These are phyloP conservation scores for Saturnispora hagleri DNA, from an alignment of 805 yeast species.

Conservation along the genomic window DNA sequence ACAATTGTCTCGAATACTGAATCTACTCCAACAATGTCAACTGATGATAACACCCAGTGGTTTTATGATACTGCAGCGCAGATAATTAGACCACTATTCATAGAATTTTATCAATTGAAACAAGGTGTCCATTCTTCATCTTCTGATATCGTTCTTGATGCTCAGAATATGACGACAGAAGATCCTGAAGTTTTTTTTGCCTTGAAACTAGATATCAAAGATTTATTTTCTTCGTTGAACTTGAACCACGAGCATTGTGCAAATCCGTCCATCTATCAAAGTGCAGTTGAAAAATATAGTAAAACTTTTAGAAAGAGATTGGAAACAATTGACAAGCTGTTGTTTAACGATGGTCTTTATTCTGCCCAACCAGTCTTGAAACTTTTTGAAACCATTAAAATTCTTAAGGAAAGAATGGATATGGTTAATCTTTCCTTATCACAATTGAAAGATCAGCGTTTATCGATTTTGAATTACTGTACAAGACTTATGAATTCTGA, in stretches of 20 bases:
- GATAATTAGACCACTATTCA: constrained; percentile 35
- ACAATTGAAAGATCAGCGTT: constrained; percentile 62
- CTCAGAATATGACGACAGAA: constrained; percentile 58
- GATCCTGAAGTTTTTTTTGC: constrained; percentile 63
- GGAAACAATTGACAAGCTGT: constrained; percentile 25
- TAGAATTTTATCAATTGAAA: constrained; percentile 69
- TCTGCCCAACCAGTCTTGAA: constrained; percentile 23
- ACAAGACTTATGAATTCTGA: constrained; percentile 73
- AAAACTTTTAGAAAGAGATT: constrained; percentile 38
- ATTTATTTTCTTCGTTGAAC: constrained; percentile 21
- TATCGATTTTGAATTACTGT: constrained; percentile 59
- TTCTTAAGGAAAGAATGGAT: constrained; percentile 29
- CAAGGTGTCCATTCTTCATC: constrained; percentile 60
- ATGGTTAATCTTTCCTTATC: constrained; percentile 35
- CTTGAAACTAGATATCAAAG: constrained; percentile 40
- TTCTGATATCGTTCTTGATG: constrained; percentile 50
- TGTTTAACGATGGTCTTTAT: constrained; percentile 30
- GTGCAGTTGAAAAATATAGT: constrained; percentile 36
- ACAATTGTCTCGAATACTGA: constrained; percentile 8
- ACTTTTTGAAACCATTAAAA: constrained; percentile 31
- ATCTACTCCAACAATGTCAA: background rate
- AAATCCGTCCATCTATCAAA: constrained; percentile 21
- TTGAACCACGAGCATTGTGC: constrained; percentile 28
- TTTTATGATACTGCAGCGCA: constrained; percentile 29
- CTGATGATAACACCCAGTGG: constrained; percentile 13